These are phyloP conservation scores for Phytophthora boehmeriae DNA, from an alignment of 352 stramenopile species.

Conservation along the genomic window DNA sequence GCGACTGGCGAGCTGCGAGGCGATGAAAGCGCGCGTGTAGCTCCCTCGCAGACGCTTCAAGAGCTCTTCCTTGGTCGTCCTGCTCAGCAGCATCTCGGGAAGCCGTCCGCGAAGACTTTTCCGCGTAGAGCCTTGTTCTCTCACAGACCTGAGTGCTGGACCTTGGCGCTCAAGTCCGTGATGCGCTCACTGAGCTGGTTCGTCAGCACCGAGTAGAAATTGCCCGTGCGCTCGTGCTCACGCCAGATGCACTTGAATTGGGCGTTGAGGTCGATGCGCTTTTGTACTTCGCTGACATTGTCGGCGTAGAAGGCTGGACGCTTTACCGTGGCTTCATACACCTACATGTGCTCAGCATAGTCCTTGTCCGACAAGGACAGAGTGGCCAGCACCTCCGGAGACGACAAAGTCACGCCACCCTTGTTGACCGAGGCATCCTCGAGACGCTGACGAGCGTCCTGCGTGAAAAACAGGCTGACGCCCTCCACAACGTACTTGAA, in stretches of 20 bases:
- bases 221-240: conserved; percentile 70
- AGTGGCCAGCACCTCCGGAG: conserved; percentile 77
- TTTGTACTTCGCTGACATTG: conserved; percentile 84
- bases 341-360: conserved; percentile 84
- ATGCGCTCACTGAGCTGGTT: conserved; percentile 85
- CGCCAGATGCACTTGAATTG: conserved; percentile 87
- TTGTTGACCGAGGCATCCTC: conserved; percentile 94
- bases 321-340: conserved; percentile 59
- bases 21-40: conserved; percentile 83
- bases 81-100: conserved; percentile 70
- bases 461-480: conserved; percentile 98
- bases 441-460: conserved; percentile 93
- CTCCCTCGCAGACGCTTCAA: conserved; percentile 72
- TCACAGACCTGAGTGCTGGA: conserved; percentile 79
- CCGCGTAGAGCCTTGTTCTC: conserved; percentile 68
- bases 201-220: conserved; percentile 75
- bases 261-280: conserved; percentile 81
- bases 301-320: conserved; percentile 74
- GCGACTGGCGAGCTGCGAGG: conserved; percentile 78
- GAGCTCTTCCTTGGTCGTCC: conserved; percentile 66
- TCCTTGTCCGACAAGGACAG: conserved; percentile 76
- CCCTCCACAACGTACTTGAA: conserved; percentile 97
- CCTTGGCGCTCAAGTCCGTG: conserved; percentile 82
- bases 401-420: conserved; percentile 81
- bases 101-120: conserved; percentile 78